A percentile compares a stretch with the other conserved stretches of the same genome.
Evolutionary conservation across 2,329 filamentous ascomycete species (phyloP).

Genomic region (Kalmusia sp.): DNA sequence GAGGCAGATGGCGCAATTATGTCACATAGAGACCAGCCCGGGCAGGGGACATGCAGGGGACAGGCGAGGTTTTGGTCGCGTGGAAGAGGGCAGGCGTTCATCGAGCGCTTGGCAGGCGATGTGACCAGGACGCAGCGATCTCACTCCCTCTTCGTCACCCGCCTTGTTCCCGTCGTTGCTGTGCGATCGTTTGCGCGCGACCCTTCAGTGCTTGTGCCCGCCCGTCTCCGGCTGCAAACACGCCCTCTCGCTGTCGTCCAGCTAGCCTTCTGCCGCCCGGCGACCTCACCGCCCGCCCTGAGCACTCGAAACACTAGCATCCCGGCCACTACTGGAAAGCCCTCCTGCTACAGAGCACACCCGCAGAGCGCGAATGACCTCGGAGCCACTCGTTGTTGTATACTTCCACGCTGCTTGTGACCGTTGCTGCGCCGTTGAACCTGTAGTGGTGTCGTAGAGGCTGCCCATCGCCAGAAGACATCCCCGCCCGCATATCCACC

Average conservation of each 20-base stretch:
- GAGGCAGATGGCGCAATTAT: constrained; percentile 8
- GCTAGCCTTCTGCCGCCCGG: constrained; percentile 12
- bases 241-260: background rate
- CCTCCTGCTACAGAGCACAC: background rate
- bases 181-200: constrained; percentile 14
- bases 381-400: background rate
- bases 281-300: constrained; percentile 11
- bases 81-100: constrained; percentile 7
- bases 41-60: constrained; percentile 4
- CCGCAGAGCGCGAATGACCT: too few relatives aligned
- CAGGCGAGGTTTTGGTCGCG: constrained; percentile 9
- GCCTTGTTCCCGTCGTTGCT: constrained; percentile 9
- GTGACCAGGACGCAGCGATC: constrained; percentile 7
- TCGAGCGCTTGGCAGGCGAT: constrained; percentile 1
- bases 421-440: background rate
- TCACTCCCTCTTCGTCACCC: constrained; percentile 16
- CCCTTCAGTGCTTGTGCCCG: constrained; percentile 5
- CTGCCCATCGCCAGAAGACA: constrained; percentile 12
- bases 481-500: constrained; percentile 10
- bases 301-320: constrained; percentile 29
- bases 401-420: background rate
- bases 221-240: constrained; percentile 3
- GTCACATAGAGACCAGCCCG: background rate
- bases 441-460: constrained; percentile 4
- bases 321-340: constrained; percentile 15